phyloP scores from a whole-genome alignment of 371 early-diverging fungal genomes.

The Syncephalastrum racemosum region DNA sequence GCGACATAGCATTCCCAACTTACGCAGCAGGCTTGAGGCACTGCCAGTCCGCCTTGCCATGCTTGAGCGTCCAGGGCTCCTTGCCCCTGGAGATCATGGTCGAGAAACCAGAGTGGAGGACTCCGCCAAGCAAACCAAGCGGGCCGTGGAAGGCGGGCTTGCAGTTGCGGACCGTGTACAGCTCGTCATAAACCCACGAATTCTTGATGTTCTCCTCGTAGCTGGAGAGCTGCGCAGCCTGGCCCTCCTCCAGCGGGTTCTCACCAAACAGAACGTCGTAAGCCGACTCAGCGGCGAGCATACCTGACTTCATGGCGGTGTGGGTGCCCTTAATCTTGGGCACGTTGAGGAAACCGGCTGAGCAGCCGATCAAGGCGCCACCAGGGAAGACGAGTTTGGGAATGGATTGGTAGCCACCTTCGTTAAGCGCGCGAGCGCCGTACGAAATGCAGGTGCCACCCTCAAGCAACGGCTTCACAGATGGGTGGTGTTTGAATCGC shows the following conservation, averaged over 20 bases:
- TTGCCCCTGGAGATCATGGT: constrained; percentile 87
- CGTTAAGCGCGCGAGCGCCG: constrained; percentile 95
- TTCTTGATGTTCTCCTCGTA: constrained; percentile 84
- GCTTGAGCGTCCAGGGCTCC: constrained; percentile 93
- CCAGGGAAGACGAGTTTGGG: constrained; percentile 96
- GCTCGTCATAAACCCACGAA: constrained; percentile 94
- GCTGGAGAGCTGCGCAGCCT: constrained; percentile 50
- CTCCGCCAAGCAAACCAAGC: constrained; percentile 88
- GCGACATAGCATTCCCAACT: constrained; percentile 5
- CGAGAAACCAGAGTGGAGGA: constrained; percentile 89
- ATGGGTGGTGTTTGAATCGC: constrained; percentile 94
- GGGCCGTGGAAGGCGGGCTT: constrained; percentile 93
- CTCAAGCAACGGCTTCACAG: constrained; percentile 76
- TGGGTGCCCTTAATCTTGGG: constrained; percentile 99
- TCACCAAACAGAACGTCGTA: constrained; percentile 64
- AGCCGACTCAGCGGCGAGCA: constrained; percentile 86
- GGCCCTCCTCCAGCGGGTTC: constrained; percentile 30
- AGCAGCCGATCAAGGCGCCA: constrained; percentile 94
- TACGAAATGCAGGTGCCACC: constrained; percentile 93
- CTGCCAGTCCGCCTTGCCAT: constrained; percentile 84
- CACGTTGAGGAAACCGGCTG: constrained; percentile 96
- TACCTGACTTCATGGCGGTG: constrained; percentile 97
- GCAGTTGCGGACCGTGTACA: constrained; percentile 89
- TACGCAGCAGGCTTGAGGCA: constrained; percentile 70
- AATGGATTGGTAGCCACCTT: constrained; percentile 93